Evolutionary conservation across 202 grass and related monocot genomes (phyloP), one percentile per base, ranked within the genome.

Genomic region (Zizania palustris): DNA sequence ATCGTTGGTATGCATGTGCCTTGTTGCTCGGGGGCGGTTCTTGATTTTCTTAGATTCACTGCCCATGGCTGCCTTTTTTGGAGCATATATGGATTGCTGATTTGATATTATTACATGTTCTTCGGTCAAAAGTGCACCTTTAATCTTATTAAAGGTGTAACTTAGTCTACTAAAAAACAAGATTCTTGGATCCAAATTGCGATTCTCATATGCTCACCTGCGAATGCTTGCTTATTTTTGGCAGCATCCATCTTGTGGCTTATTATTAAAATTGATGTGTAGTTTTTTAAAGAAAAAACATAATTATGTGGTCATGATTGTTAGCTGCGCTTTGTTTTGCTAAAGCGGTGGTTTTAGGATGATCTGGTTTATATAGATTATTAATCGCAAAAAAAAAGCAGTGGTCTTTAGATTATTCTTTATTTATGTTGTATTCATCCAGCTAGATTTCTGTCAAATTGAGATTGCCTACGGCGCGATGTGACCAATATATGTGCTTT

Each of bases 1-100:
- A n/a, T 90, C 71, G 70, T 20, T 89, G 91, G 91, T 97, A 86
- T 57, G 40, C 18, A 13, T 7, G 45, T 11, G 0, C 20, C 13
- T 59, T 2, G n/a, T 60, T 34, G 3, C 5, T 53, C 51, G 38
- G 6, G 6, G 45, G 15, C 37, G 4, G 1, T 9, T 60, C n/a
- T 68, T 80, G 7, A 33, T 76, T 67, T 13, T 21, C 12, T 35
- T 80, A 28, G 15, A 36, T 62, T 74, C 53, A 16, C 71, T 36
- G 19, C 43, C 14, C 48, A 48, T 56, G 5, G 20, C 2, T 50
- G 49, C 41, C 20, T 5, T 34, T 45, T 21, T 51, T 22, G 3
- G 45, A 53, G 45, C n/a, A 72, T 8, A 55, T n/a, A 28, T 62
- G 55, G 11, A 16, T 43, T 49, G 33, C 0, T 4, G 53, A 36